phyloP scores from a whole-genome alignment of 352 stramenopile species.

The Pythium folliculosum region DNA sequence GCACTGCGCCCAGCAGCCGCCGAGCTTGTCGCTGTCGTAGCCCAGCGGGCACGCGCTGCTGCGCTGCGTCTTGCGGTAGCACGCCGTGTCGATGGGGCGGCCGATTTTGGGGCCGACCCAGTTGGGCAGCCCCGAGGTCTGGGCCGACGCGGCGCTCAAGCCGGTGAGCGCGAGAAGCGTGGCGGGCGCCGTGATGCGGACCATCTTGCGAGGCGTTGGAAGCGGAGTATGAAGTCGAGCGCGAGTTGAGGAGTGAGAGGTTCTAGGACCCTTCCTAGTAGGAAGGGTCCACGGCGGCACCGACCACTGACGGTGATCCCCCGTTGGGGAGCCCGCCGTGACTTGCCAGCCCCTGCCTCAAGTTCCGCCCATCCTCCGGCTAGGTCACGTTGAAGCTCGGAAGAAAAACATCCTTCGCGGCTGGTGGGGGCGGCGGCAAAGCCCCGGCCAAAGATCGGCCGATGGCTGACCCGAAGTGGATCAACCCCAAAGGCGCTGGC shows the following conservation, averaged over 20 bases:
- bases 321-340: not conserved
- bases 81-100: conserved; percentile 38
- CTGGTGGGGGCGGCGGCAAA: not conserved
- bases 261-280: no score
- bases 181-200: conserved; percentile 24
- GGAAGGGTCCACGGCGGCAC: no score
- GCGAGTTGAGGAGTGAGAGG: conserved; percentile 15
- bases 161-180: conserved; percentile 7
- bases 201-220: conserved; percentile 26
- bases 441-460: not conserved
- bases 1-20: conserved; percentile 72
- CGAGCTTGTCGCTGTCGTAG: conserved; percentile 51
- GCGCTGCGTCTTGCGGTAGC: conserved; percentile 54
- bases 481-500: no score
- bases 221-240: conserved; percentile 18
- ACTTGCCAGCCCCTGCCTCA: not conserved
- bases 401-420: conserved; percentile 9
- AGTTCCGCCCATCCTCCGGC: not conserved
- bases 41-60: conserved; percentile 38
- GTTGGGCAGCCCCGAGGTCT: conserved; percentile 28
- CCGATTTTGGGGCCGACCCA: conserved; percentile 38
- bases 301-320: not conserved
- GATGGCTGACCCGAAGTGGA: not conserved
- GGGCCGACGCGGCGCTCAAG: conserved; percentile 8
- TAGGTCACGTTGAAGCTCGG: conserved; percentile 9